A percentile compares a stretch with the other conserved stretches of the same genome.
Conservation (phyloP, 2,329 filamentous ascomycete species). For the Paracorniculantispora psalliotae region DNA sequence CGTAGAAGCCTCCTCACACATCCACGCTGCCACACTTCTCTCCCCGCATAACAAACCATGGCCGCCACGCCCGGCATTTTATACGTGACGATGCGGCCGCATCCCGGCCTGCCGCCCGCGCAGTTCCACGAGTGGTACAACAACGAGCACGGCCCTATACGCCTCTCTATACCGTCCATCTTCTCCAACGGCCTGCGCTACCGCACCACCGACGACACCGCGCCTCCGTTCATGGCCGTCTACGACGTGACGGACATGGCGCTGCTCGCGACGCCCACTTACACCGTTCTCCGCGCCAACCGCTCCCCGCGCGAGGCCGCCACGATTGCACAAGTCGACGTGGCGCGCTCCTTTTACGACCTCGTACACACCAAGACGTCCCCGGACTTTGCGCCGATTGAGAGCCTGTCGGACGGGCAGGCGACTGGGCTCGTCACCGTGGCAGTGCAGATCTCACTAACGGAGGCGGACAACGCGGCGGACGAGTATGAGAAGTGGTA, state of each 20-base stretch:
- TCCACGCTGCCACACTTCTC: neutral
- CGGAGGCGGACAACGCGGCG: conserved; percentile 43
- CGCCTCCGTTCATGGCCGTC: conserved; percentile 69
- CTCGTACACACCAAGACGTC: conserved; percentile 52
- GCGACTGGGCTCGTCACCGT: conserved; percentile 57
- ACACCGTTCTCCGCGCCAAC: conserved; percentile 59
- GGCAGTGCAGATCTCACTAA: conserved; percentile 54
- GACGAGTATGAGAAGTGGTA: conserved; percentile 64
- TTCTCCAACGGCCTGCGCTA: conserved; percentile 75
- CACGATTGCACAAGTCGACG: conserved; percentile 53
- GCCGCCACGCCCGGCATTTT: conserved; percentile 58
- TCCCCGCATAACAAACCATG: neutral
- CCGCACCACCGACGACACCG: conserved; percentile 55
- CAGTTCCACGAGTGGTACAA: conserved; percentile 94
- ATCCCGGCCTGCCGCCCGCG: conserved; percentile 55
- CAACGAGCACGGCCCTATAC: conserved; percentile 82
- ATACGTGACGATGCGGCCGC: conserved; percentile 82
- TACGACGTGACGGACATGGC: conserved; percentile 78
- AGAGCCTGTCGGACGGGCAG: conserved; percentile 54
- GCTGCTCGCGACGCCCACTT: conserved; percentile 64
- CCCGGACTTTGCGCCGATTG: conserved; percentile 53
- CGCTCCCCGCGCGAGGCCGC: conserved; percentile 49
- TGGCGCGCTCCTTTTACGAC: conserved; percentile 68
- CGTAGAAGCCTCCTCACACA: too few species aligned
- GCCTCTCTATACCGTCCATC: conserved; percentile 70